Evolutionary conservation across 2,329 filamentous ascomycete species (phyloP).

Genomic region (Hypoxylon sp.): DNA sequence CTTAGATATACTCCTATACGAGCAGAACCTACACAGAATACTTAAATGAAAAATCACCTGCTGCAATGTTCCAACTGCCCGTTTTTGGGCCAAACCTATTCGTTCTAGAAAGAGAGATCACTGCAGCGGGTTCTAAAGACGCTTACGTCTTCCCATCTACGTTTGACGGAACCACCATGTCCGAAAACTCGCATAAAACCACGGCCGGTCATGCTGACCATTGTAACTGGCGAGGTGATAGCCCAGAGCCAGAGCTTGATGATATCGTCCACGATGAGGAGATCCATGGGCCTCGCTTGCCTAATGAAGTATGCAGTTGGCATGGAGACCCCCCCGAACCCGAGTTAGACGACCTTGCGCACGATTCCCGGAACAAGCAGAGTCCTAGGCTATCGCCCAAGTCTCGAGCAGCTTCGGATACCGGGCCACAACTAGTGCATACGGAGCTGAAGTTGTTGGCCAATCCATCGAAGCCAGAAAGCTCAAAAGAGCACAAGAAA

Average conservation of each 20-base stretch:
- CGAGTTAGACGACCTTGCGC: conserved; percentile 50
- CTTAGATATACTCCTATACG: conserved; percentile 26
- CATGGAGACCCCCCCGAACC: conserved; percentile 48
- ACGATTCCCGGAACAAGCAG: conserved; percentile 23
- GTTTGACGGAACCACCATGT: conserved; percentile 37
- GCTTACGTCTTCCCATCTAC: conserved; percentile 6
- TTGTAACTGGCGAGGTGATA: conserved; percentile 40
- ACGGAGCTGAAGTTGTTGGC: conserved; percentile 9
- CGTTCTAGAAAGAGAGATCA: conserved; percentile 13
- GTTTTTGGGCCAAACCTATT: conserved; percentile 22
- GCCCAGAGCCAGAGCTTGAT: conserved; percentile 38
- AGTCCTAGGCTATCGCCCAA: conserved; percentile 28
- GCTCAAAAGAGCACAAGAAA: neutral
- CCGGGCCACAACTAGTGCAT: conserved; percentile 1
- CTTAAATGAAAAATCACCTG: conserved; percentile 32
- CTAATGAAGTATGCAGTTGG: conserved; percentile 48
- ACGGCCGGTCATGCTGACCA: conserved; percentile 29
- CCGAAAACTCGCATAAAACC: conserved; percentile 23
- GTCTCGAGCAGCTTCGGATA: conserved; percentile 18
- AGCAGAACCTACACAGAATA: conserved; percentile 36
- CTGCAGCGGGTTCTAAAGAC: conserved; percentile 9
- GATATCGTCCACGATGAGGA: conserved; percentile 30
- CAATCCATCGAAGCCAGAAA: conserved; percentile 2
- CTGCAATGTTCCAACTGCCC: conserved; percentile 30
- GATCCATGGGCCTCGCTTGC: neutral